A percentile compares a stretch with the other conserved stretches of the same genome.
These are phyloP conservation scores for Mikania micrantha DNA, from an alignment of 129 eudicot species.

Conservation along the genomic window DNA sequence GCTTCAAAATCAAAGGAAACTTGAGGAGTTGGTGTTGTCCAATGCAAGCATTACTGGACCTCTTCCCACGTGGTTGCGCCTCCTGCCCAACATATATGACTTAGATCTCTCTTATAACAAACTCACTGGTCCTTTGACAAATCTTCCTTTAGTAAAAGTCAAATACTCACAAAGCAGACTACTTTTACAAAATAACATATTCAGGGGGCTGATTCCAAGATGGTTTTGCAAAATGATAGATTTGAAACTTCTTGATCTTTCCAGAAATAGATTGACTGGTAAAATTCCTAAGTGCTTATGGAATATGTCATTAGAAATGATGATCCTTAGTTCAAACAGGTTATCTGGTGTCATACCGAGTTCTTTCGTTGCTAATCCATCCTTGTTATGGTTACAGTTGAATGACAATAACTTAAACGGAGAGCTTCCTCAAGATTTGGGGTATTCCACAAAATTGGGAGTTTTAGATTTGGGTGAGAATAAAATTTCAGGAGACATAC, in stretches of 20 bases:
- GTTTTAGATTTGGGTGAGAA: conserved; percentile 22
- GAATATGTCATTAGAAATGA: not conserved
- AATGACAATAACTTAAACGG: conserved; percentile 19
- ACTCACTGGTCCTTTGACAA: too few species aligned
- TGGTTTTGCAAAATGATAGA: not conserved
- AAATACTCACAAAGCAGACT: not conserved
- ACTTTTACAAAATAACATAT: not conserved
- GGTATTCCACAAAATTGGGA: not conserved
- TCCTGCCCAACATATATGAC: too few species aligned
- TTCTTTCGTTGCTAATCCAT: not conserved
- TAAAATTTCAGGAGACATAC: not conserved
- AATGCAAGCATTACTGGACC: too few species aligned
- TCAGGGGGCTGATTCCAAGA: not conserved
- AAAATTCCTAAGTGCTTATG: not conserved
- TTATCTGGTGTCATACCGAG: not conserved
- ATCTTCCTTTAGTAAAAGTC: not conserved
- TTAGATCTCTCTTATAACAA: too few species aligned
- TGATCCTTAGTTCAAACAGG: not conserved
- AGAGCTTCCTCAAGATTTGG: conserved; percentile 7
- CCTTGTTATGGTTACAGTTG: not conserved
- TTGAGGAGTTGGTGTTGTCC: too few species aligned
- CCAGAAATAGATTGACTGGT: not conserved
- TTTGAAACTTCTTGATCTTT: not conserved
- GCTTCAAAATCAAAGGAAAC: too few species aligned
- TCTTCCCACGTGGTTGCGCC: too few species aligned